Evolutionary conservation across 1,139 yeast genomes (phyloP), one percentile per base, ranked within the genome.

Genomic region (Citeromyces hawaiiensis): DNA sequence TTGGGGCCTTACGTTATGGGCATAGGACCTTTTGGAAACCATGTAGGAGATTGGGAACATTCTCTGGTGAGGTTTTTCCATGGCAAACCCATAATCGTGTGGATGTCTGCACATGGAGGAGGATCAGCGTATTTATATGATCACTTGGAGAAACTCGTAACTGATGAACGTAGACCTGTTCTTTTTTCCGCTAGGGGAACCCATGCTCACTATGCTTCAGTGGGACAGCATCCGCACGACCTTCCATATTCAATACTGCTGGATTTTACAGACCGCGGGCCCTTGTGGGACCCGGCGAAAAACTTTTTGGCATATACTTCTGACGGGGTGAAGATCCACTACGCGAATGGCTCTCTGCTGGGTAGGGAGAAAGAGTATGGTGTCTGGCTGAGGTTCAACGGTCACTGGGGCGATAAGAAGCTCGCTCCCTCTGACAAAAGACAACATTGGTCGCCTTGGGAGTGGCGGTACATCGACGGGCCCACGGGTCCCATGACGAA

Each of bases 21-120:
- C 3, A 72, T 76, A 34, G 98, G 98, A 0, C 98, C 98, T 0
- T 91, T 82, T 62, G 98, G 98, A 0, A 83, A 88, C 54, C 98
- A 91, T 53, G 77, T 91, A 27, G 98, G 97, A 4, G 98, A 91
- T 61, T 91, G 98, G 98, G 98, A 91, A 51, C 98, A 91, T 56
- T 77, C 94, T 3, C 61, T 91, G 35, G 93, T 87, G 10, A 65
- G 98, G 29, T 91, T 83, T 55, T 72, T 77, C 49, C 70, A 82
- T 4, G 95, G 96, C 0, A 62, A 68, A 44, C 97, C 98, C 0
- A 68, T 78, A n/a, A 72, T 82, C 43, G 76, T 88, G n/a, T 91
- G 97, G 97, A 83, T 91, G 94, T 82, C 94, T 25, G 97, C 97
- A 1, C 98, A 91, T 59, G 95, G 96, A 1, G 96, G 97, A 9